Conservation (phyloP, 768 basidiomycete species). For the Mycena metata region DNA sequence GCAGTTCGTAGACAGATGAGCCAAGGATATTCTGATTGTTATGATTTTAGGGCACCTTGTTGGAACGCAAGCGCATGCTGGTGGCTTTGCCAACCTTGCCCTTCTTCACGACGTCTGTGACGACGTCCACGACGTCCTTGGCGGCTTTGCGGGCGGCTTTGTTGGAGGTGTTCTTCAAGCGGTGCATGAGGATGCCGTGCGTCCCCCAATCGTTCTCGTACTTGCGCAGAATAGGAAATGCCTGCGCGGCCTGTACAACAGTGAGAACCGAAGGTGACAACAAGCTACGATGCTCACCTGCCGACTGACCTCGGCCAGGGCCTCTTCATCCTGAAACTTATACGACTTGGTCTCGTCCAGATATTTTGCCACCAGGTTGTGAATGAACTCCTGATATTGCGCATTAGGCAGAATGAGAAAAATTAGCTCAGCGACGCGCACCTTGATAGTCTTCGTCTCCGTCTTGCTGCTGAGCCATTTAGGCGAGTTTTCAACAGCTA, state of each 20-base stretch:
- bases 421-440: slow-evolving; percentile 8
- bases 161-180: too few relatives aligned
- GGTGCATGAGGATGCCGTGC: slow-evolving; percentile 21
- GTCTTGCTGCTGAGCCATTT: slow-evolving; percentile 5
- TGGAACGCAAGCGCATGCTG: slow-evolving; percentile 7
- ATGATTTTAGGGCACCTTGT: too few relatives aligned
- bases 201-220: slow-evolving; percentile 28
- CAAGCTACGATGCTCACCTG: too few relatives aligned
- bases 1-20: too few relatives aligned
- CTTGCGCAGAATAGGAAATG: slow-evolving; percentile 15
- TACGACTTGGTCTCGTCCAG: slow-evolving; percentile 27
- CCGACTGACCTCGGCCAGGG: slow-evolving; percentile 12
- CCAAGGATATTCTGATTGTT: too few relatives aligned
- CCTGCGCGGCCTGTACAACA: slow-evolving; percentile 25
- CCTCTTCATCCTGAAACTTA: slow-evolving; percentile 4
- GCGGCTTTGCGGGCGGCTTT: slow-evolving; percentile 2
- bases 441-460: slow-evolving; percentile 22
- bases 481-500: neutral
- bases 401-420: slow-evolving; percentile 24
- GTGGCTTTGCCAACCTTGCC: too few relatives aligned
- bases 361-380: slow-evolving; percentile 18
- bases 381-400: slow-evolving; percentile 17
- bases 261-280: slow-evolving; percentile 18
- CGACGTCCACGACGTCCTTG: slow-evolving; percentile 8
- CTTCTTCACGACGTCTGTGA: neutral